phyloP scores from a whole-genome alignment of 2,329 filamentous ascomycete genomes.

The Zopfia rhizophila region DNA sequence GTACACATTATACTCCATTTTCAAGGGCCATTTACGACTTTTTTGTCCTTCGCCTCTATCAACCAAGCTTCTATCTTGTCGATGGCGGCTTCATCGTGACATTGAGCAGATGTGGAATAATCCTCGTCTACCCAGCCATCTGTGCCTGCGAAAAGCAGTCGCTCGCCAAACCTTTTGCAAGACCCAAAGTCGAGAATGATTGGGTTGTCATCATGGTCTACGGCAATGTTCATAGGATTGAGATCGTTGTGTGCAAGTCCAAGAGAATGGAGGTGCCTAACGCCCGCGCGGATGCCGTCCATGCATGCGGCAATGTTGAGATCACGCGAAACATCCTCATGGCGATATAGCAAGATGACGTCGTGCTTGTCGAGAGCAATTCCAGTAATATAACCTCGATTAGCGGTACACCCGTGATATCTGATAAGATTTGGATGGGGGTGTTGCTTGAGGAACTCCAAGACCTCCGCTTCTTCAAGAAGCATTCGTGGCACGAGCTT shows the following conservation, averaged over 20 bases:
- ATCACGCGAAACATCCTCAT: slow-evolving; percentile 24
- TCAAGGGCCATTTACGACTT: too few species aligned
- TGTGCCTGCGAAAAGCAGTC: slow-evolving; percentile 11
- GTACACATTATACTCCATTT: too few species aligned
- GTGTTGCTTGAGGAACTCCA: slow-evolving; percentile 34
- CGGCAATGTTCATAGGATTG: slow-evolving; percentile 11
- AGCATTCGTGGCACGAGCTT: slow-evolving; percentile 42
- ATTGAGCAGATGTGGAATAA: slow-evolving; percentile 13
- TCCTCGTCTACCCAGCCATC: slow-evolving; percentile 15
- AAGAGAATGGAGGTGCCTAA: slow-evolving; percentile 49
- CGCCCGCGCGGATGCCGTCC: slow-evolving; percentile 34
- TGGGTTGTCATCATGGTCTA: slow-evolving; percentile 4
- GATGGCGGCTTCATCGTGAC: slow-evolving; percentile 6
- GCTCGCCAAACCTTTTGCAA: slow-evolving; percentile 7
- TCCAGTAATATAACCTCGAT: slow-evolving; percentile 37
- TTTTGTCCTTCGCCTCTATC: too few species aligned
- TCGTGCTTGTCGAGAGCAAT: slow-evolving; percentile 37
- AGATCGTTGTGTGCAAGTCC: slow-evolving; percentile 10
- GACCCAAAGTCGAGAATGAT: slow-evolving; percentile 14
- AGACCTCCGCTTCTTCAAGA: slow-evolving; percentile 33
- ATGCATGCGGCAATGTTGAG: slow-evolving; percentile 29
- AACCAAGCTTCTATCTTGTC: slow-evolving; percentile 16
- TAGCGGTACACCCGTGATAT: slow-evolving; percentile 41
- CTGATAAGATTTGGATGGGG: slow-evolving; percentile 41
- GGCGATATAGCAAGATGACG: slow-evolving; percentile 33